Conservation (phyloP, 805 yeast genomes). For the Diddensiella santjacobensis region DNA sequence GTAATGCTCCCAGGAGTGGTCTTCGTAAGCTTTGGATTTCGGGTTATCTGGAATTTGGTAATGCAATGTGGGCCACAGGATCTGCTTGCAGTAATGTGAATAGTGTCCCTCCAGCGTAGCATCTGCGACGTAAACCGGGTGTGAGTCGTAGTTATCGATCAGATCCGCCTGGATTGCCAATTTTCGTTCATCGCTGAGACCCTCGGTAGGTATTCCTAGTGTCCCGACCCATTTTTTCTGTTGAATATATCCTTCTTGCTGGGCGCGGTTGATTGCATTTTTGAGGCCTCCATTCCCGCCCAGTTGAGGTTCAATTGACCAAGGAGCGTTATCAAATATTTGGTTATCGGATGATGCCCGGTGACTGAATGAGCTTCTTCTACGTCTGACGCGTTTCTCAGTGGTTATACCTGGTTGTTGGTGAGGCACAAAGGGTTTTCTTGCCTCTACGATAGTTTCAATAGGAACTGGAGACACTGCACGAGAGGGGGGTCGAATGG, state of each 20-base stretch:
- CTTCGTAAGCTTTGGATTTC: constrained; percentile 89
- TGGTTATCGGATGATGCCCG: background rate
- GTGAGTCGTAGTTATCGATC: constrained; percentile 43
- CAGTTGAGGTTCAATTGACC: constrained; percentile 64
- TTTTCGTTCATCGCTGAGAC: constrained; percentile 56
- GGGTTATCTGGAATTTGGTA: constrained; percentile 96
- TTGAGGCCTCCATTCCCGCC: constrained; percentile 86
- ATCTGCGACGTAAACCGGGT: constrained; percentile 72
- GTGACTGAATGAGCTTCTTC: constrained; percentile 4
- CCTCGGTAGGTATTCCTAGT: constrained; percentile 85
- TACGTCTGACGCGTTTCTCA: constrained; percentile 1
- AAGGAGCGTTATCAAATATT: constrained; percentile 48
- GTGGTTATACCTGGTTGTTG: constrained; percentile 5
- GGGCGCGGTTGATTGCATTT: constrained; percentile 72
- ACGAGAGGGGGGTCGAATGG: constrained; percentile 9
- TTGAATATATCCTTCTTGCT: constrained; percentile 33
- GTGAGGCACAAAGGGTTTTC: constrained; percentile 16
- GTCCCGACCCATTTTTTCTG: constrained; percentile 81
- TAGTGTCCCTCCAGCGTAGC: constrained; percentile 85
- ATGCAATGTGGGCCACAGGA: constrained; percentile 91
- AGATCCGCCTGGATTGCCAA: constrained; percentile 49
- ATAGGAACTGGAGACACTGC: constrained; percentile 18
- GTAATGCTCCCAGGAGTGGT: constrained; percentile 89
- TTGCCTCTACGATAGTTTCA: constrained; percentile 23
- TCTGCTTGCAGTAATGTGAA: constrained; percentile 86